phyloP scores from a whole-genome alignment of 2,329 filamentous ascomycete species.

The Fusarium sp. region DNA sequence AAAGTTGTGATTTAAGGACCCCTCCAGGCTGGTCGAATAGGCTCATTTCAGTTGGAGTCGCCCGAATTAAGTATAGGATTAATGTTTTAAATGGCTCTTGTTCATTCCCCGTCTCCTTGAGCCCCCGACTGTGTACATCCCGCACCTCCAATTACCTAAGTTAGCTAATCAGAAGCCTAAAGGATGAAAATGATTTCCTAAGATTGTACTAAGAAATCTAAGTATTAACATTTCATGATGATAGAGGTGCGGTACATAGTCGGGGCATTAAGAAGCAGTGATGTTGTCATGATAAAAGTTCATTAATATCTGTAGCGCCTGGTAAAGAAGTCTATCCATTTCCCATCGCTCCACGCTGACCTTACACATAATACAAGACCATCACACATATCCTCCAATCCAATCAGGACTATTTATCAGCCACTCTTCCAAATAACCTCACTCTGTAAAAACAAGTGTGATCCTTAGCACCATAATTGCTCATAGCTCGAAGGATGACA shows the following conservation, averaged over 20 bases:
- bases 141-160: no score
- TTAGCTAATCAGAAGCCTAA: no score
- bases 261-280: neutral
- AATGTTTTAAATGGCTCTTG: neutral
- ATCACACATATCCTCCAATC: conserved; percentile 8
- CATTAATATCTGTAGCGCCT: conserved; percentile 14
- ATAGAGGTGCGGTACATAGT: no score
- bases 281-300: conserved; percentile 11
- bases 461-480: conserved; percentile 67
- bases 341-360: conserved; percentile 37
- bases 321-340: conserved; percentile 18
- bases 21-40: no score
- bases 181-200: no score
- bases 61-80: conserved; percentile 16
- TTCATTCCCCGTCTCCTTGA: no score
- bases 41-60: no score
- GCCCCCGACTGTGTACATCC: no score
- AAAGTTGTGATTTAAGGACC: conserved; percentile 27
- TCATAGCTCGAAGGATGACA: conserved; percentile 65
- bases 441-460: conserved; percentile 76
- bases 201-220: no score
- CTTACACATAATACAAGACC: conserved; percentile 29
- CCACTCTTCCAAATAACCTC: conserved; percentile 61
- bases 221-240: no score
- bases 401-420: neutral